Percentiles rank a stretch among this genome's conserved stretches.
Conservation (phyloP, 768 basidiomycete species). For the Pulveroboletus sp. region DNA sequence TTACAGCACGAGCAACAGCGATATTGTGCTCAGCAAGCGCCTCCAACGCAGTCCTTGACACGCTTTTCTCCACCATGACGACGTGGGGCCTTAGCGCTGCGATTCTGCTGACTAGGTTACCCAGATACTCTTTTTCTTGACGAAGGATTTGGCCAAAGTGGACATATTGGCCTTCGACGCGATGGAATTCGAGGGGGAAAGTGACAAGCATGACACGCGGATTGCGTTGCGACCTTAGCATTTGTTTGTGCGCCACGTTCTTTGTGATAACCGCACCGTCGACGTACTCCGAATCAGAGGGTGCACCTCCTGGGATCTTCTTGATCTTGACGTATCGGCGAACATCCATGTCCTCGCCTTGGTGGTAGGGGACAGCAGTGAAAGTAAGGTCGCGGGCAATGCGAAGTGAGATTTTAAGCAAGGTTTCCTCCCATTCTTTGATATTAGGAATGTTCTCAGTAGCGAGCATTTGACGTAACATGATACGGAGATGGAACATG, state of each 20-base stretch:
- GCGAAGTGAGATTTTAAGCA: slow-evolving; percentile 78
- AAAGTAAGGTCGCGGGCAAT: slow-evolving; percentile 86
- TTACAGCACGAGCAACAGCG: slow-evolving; percentile 87
- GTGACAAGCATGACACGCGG: slow-evolving; percentile 96
- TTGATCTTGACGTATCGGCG: slow-evolving; percentile 97
- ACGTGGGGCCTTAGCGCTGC: slow-evolving; percentile 90
- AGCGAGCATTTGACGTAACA: slow-evolving; percentile 88
- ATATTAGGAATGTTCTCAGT: slow-evolving; percentile 80
- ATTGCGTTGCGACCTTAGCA: slow-evolving; percentile 78
- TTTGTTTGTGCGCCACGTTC: slow-evolving; percentile 94
- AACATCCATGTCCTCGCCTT: slow-evolving; percentile 94
- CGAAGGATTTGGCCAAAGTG: slow-evolving; percentile 87
- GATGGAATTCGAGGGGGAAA: slow-evolving; percentile 91
- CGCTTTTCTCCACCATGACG: slow-evolving; percentile 87
- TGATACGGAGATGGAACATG: slow-evolving; percentile 84
- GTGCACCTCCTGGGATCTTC: slow-evolving; percentile 92
- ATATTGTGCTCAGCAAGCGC: slow-evolving; percentile 82
- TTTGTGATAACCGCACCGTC: slow-evolving; percentile 97
- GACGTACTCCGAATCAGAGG: slow-evolving; percentile 93
- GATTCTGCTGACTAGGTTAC: slow-evolving; percentile 83
- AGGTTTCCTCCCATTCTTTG: slow-evolving; percentile 83
- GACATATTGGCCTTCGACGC: slow-evolving; percentile 90
- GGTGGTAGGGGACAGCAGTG: slow-evolving; percentile 62
- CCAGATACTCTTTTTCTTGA: slow-evolving; percentile 91
- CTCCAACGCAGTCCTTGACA: slow-evolving; percentile 88